These are phyloP conservation scores for Trametes coccinea DNA, from an alignment of 768 basidiomycete genomes.

Conservation along the genomic window DNA sequence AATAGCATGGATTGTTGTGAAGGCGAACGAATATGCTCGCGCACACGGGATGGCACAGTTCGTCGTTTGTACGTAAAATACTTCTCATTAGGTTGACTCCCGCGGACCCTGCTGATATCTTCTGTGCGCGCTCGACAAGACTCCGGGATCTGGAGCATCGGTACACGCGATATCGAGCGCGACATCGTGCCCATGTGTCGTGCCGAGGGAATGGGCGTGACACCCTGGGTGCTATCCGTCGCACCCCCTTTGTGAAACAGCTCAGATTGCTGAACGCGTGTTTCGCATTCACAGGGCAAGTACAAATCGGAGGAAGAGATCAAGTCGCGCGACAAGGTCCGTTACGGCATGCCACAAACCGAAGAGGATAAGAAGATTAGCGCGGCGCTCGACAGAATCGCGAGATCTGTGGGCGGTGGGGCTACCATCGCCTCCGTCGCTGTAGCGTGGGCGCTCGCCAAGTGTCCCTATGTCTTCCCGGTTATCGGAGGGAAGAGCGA, in stretches of 20 bases:
- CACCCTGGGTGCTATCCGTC: constrained; percentile 6
- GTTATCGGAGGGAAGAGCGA: constrained; percentile 22
- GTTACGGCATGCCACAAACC: constrained; percentile 35
- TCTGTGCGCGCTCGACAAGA: constrained; percentile 31
- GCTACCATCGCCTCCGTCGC: neutral
- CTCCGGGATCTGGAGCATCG: constrained; percentile 36
- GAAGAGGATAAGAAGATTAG: constrained; percentile 34
- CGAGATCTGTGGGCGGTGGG: constrained; percentile 43
- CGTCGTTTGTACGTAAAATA: constrained; percentile 8
- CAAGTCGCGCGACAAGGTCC: constrained; percentile 25
- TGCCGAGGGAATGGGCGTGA: constrained; percentile 29
- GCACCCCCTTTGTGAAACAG: neutral
- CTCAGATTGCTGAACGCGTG: constrained; percentile 35
- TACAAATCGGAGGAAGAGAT: constrained; percentile 40
- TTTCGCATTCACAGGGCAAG: constrained; percentile 37
- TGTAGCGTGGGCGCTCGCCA: constrained; percentile 25
- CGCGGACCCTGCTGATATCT: constrained; percentile 20
- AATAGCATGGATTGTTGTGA: constrained; percentile 40
- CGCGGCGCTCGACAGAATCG: constrained; percentile 48
- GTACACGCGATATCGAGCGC: constrained; percentile 42
- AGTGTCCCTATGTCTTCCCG: constrained; percentile 6
- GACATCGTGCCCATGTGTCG: constrained; percentile 41
- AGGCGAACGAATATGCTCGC: constrained; percentile 42
- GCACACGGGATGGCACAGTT: constrained; percentile 35
- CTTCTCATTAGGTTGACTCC: too few species aligned